A percentile compares a stretch with the other conserved stretches of the same genome.
Conservation (phyloP, 2,329 filamentous ascomycete species). For the Trichoderma atrobrunneum region DNA sequence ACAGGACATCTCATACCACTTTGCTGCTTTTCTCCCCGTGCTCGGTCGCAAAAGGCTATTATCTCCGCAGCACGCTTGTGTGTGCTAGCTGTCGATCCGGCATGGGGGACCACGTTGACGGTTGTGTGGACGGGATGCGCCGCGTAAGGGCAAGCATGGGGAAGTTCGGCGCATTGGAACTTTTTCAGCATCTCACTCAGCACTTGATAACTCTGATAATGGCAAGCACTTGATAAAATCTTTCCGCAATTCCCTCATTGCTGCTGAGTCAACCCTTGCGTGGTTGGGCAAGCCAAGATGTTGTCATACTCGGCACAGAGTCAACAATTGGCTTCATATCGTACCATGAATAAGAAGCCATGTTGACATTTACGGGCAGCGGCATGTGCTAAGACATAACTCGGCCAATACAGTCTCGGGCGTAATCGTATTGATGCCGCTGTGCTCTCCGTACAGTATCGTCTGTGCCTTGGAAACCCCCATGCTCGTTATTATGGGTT, state of each 20-base stretch:
- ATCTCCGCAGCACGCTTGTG: constrained; percentile 16
- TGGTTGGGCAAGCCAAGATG: not conserved
- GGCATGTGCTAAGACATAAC: not conserved
- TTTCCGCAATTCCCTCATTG: not conserved
- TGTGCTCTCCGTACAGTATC: not conserved
- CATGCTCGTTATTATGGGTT: not conserved
- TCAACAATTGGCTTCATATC: not conserved
- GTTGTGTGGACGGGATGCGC: constrained; percentile 18
- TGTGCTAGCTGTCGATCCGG: constrained; percentile 17
- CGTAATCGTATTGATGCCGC: constrained; percentile 3
- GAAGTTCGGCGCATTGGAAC: not conserved
- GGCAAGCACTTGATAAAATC: not conserved
- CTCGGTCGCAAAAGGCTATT: not conserved
- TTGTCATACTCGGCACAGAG: not conserved
- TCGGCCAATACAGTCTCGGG: not conserved
- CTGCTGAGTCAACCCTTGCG: not conserved
- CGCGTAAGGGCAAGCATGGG: not conserved
- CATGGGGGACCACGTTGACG: constrained; percentile 16
- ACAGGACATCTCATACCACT: not conserved
- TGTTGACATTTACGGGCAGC: not conserved
- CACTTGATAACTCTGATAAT: constrained; percentile 9
- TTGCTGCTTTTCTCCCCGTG: not conserved
- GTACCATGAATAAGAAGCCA: constrained; percentile 2
- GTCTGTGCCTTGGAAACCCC: not conserved
- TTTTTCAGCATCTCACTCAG: constrained; percentile 1